Percentiles rank a stretch among this genome's conserved stretches.
These are phyloP conservation scores for Telopea speciosissima DNA, from an alignment of 177 flowering plant species.

Conservation along the genomic window DNA sequence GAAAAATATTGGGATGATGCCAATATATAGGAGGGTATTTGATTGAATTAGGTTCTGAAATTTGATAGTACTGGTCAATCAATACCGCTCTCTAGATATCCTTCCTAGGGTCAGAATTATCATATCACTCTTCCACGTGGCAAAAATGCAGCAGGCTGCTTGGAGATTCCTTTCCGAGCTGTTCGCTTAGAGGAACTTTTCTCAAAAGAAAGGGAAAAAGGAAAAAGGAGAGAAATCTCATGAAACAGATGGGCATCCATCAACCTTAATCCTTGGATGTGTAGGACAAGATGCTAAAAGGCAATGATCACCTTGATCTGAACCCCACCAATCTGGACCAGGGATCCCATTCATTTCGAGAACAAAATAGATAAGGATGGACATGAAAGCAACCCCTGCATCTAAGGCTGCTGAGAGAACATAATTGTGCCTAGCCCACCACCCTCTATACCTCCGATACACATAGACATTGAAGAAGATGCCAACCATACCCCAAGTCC, in stretches of 20 bases:
- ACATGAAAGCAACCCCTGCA: slow-evolving; percentile 28
- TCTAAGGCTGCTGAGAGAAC: slow-evolving; percentile 15
- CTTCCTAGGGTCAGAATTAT: too few relatives aligned
- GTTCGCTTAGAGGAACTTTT: too few relatives aligned
- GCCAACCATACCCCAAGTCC: slow-evolving; percentile 15
- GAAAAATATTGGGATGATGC: too few relatives aligned
- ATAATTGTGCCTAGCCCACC: slow-evolving; percentile 23
- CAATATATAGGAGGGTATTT: too few relatives aligned
- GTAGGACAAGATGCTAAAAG: slow-evolving; percentile 54
- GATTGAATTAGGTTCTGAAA: too few relatives aligned
- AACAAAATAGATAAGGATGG: slow-evolving; percentile 29
- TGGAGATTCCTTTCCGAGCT: too few relatives aligned
- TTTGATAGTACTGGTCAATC: too few relatives aligned
- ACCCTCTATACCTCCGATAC: slow-evolving; percentile 14
- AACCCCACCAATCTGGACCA: slow-evolving; percentile 54
- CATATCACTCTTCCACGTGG: too few relatives aligned
- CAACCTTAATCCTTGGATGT: slow-evolving; percentile 38
- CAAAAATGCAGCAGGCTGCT: too few relatives aligned
- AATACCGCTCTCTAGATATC: too few relatives aligned
- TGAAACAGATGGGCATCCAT: slow-evolving; percentile 24
- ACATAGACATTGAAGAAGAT: slow-evolving; percentile 23
- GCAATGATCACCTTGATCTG: slow-evolving; percentile 40
- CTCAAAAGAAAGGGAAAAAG: too few relatives aligned
- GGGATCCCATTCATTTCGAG: slow-evolving; percentile 26
- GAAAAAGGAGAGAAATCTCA: too few relatives aligned